Evolutionary conservation across 768 basidiomycete genomes (phyloP).

Genomic region (Gymnopilus dilepis): DNA sequence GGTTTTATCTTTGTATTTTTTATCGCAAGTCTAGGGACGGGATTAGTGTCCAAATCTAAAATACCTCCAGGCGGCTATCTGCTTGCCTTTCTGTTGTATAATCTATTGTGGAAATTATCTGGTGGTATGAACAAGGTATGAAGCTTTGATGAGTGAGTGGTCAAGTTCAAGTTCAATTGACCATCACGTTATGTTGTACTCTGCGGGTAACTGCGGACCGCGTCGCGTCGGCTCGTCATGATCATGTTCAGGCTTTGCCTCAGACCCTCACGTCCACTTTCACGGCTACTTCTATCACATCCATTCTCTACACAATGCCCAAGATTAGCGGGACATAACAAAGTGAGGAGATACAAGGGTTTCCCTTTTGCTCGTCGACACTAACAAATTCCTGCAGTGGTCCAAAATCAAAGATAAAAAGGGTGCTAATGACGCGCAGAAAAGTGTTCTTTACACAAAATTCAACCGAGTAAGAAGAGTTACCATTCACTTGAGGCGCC

Average conservation of each 20-base stretch:
- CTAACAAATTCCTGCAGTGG: conserved; percentile 50
- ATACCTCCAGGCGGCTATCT: not conserved
- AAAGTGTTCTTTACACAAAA: conserved; percentile 60
- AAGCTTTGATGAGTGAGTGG: no score
- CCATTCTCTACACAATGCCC: conserved; percentile 25
- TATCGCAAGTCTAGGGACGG: not conserved
- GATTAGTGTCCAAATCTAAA: not conserved
- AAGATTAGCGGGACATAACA: conserved; percentile 45
- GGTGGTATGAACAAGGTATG: no score
- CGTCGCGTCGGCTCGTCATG: not conserved
- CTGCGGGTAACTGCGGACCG: no score
- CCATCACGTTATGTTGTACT: no score
- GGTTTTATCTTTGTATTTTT: not conserved
- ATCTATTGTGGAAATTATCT: no score
- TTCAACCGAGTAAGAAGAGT: conserved; percentile 54
- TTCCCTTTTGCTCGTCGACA: not conserved
- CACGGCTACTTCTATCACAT: not conserved
- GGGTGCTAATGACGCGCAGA: conserved; percentile 65
- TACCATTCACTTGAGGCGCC: not conserved
- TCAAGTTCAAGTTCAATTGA: no score
- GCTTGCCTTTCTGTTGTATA: not conserved
- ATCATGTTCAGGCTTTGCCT: conserved; percentile 10
- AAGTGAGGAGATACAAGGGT: conserved; percentile 30
- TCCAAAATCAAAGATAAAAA: conserved; percentile 79
- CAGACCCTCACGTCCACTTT: conserved; percentile 8